Conservation (phyloP, 163 green algal genomes). For the Picocystis sp. region DNA sequence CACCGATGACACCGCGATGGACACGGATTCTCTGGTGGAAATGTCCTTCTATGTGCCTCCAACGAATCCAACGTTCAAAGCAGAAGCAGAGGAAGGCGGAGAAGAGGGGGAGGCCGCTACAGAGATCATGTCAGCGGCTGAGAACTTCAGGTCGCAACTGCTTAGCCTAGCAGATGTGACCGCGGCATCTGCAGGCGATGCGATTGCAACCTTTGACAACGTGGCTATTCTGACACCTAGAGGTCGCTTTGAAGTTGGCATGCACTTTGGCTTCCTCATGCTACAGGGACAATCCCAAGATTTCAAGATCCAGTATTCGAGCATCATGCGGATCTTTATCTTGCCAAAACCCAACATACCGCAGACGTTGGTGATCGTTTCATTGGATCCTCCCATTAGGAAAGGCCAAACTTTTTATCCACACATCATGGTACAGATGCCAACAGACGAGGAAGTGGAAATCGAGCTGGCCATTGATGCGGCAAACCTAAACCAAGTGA, state of each 20-base stretch:
- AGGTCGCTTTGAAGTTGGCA: conserved; percentile 67
- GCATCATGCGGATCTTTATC: conserved; percentile 76
- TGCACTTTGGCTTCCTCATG: conserved; percentile 54
- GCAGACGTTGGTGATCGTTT: conserved; percentile 74
- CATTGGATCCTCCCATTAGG: conserved; percentile 81
- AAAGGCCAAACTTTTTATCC: conserved; percentile 87
- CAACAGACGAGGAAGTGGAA: conserved; percentile 45
- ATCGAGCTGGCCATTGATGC: conserved; percentile 61
- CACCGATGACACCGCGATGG: conserved; percentile 24
- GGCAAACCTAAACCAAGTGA: conserved; percentile 58
- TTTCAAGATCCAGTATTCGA: conserved; percentile 76
- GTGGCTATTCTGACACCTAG: conserved; percentile 54
- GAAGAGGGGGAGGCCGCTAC: conserved; percentile 1
- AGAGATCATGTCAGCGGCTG: conserved; percentile 24
- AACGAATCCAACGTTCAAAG: conserved; percentile 31
- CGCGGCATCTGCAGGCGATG: neutral
- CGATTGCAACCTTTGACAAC: conserved; percentile 30
- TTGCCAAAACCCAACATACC: conserved; percentile 71
- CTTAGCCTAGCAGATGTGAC: too few relatives aligned
- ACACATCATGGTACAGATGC: conserved; percentile 76
- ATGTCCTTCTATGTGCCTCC: conserved; percentile 76
- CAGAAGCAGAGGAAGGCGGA: conserved; percentile 14
- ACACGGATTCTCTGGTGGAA: conserved; percentile 69
- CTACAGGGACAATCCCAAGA: conserved; percentile 55
- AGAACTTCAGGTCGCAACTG: conserved; percentile 7